These are phyloP conservation scores for Nissolia schottii DNA, from an alignment of 306 rosid genomes.

Conservation along the genomic window DNA sequence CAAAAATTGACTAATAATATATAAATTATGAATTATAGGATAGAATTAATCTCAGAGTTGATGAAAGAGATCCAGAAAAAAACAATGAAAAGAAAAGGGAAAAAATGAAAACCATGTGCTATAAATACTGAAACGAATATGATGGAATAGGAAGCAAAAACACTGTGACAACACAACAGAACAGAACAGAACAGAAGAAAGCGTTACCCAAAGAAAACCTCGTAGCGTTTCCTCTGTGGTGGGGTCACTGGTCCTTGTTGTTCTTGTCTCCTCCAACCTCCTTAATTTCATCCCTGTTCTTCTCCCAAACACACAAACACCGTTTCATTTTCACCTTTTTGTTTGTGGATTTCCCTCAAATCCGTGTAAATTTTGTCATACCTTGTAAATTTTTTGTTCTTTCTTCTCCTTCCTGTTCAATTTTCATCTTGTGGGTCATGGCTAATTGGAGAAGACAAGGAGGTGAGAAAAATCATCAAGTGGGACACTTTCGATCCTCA, in stretches of 20 bases:
- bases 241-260: neutral
- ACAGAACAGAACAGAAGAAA: neutral
- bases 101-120: slow-evolving; percentile 12
- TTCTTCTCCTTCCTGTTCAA: neutral
- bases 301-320: neutral
- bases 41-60: too few species aligned
- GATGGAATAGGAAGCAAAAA: neutral
- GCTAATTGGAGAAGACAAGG: slow-evolving; percentile 58
- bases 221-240: slow-evolving; percentile 17
- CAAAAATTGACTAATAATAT: too few species aligned
- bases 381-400: neutral
- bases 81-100: neutral
- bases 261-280: neutral
- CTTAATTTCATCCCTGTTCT: slow-evolving; percentile 17
- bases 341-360: neutral
- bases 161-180: neutral
- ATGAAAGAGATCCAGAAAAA: too few species aligned
- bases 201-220: slow-evolving; percentile 25
- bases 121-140: slow-evolving; percentile 19
- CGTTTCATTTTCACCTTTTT: neutral
- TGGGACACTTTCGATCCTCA: slow-evolving; percentile 34
- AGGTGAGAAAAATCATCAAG: slow-evolving; percentile 37
- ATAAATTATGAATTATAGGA: too few species aligned
- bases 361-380: slow-evolving; percentile 20
- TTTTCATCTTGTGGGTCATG: slow-evolving; percentile 41